Percentiles rank a stretch among this genome's conserved stretches.
phyloP scores from a whole-genome alignment of 2,329 filamentous ascomycete species.

The Ceratocystis destructans region DNA sequence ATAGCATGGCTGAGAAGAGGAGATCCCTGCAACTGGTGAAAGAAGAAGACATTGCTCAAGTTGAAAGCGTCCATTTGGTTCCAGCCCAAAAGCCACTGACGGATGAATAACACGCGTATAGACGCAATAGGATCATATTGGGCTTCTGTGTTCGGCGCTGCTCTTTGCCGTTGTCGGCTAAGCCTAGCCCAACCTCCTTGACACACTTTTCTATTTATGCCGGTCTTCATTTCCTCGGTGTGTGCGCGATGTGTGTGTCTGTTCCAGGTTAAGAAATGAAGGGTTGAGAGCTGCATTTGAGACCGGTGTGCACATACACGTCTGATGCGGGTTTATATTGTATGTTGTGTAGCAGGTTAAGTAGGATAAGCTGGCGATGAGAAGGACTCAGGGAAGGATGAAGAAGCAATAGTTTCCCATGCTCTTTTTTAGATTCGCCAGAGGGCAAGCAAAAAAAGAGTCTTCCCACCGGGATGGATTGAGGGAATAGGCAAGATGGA shows the following conservation, averaged over 20 bases:
- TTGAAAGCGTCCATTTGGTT: conserved; percentile 2
- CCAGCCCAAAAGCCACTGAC: neutral
- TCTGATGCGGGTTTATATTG: neutral
- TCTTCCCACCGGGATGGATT: conserved; percentile 18
- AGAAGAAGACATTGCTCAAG: neutral
- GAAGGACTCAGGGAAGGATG: neutral
- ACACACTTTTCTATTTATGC: neutral
- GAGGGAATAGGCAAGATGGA: conserved; percentile 7
- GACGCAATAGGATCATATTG: neutral
- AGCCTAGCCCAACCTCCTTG: neutral
- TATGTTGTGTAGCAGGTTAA: neutral
- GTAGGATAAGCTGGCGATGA: neutral
- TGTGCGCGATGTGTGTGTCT: neutral
- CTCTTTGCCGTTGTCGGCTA: neutral
- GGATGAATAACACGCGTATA: neutral
- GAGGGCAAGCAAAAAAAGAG: neutral
- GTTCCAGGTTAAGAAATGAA: neutral
- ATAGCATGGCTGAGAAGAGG: neutral
- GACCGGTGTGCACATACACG: neutral
- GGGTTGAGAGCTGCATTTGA: conserved; percentile 1
- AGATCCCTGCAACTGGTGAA: neutral
- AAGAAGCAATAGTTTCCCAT: conserved; percentile 1
- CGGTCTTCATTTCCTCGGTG: neutral
- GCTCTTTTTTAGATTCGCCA: neutral
- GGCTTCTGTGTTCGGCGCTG: neutral